These are phyloP conservation scores for Articulospora tetracladia DNA, from an alignment of 495 filamentous ascomycete genomes.

Conservation along the genomic window DNA sequence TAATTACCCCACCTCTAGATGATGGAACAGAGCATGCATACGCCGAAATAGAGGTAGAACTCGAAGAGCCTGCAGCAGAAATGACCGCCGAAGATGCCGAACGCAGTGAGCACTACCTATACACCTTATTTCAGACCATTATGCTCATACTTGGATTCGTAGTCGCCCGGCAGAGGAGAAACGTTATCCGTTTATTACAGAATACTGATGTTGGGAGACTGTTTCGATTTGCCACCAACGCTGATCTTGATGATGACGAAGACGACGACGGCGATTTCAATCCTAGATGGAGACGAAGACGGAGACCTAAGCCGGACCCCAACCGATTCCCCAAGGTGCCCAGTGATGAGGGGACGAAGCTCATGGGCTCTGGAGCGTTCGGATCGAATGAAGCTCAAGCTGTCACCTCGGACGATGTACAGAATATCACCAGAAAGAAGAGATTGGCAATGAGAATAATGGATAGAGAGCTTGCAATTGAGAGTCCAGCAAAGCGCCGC, in stretches of 20 bases:
- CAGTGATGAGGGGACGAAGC: slow-evolving; percentile 64
- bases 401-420: slow-evolving; percentile 28
- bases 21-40: not conserved
- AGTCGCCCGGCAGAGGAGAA: slow-evolving; percentile 20
- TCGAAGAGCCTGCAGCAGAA: slow-evolving; percentile 10
- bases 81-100: slow-evolving; percentile 14
- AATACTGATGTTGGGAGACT: slow-evolving; percentile 23
- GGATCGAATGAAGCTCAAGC: slow-evolving; percentile 55
- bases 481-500: slow-evolving; percentile 44
- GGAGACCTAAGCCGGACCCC: slow-evolving; percentile 33
- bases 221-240: slow-evolving; percentile 27
- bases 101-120: slow-evolving; percentile 20
- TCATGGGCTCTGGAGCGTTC: slow-evolving; percentile 80
- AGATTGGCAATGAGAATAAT: slow-evolving; percentile 63
- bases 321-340: slow-evolving; percentile 69
- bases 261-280: slow-evolving; percentile 39
- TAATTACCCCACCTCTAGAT: slow-evolving; percentile 8
- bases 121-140: slow-evolving; percentile 16
- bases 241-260: slow-evolving; percentile 18
- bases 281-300: slow-evolving; percentile 30
- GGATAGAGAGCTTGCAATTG: slow-evolving; percentile 73
- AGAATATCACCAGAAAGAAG: slow-evolving; percentile 50
- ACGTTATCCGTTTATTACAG: slow-evolving; percentile 18
- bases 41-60: slow-evolving; percentile 15
- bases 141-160: slow-evolving; percentile 20